A percentile compares a stretch with the other conserved stretches of the same genome.
phyloP scores from a whole-genome alignment of 1,139 yeast genomes.

The Yamadazyma spencermartinsiae region DNA sequence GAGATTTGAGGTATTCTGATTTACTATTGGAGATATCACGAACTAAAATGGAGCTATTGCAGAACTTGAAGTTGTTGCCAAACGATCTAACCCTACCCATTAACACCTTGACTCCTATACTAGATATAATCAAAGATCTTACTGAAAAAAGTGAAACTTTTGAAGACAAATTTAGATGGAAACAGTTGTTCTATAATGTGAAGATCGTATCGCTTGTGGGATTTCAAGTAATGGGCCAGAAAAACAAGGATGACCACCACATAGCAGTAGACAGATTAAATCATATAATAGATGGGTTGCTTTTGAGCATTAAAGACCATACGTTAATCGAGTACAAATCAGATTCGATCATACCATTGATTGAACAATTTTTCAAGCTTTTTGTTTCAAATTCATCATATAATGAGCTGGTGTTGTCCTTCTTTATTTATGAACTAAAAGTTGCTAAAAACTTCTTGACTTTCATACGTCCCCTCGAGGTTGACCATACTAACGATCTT shows the following conservation, averaged over 20 bases:
- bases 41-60: slow-evolving; percentile 1
- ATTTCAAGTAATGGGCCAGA: neutral
- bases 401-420: neutral
- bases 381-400: neutral
- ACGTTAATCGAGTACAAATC: neutral
- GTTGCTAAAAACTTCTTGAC: slow-evolving; percentile 3
- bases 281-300: neutral
- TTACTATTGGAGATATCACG: slow-evolving; percentile 1
- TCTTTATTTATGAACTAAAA: slow-evolving; percentile 2
- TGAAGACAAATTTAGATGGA: neutral
- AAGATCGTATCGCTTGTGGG: neutral
- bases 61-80: neutral
- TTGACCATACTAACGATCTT: neutral
- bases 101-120: neutral
- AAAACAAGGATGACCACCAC: neutral
- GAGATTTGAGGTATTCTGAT: slow-evolving; percentile 4
- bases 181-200: neutral
- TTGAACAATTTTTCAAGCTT: neutral
- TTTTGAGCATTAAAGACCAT: neutral
- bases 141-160: neutral
- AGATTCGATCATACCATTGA: neutral
- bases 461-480: slow-evolving; percentile 4
- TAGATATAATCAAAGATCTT: neutral
- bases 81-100: neutral
- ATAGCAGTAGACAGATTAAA: neutral